A percentile compares a stretch with the other conserved stretches of the same genome.
Evolutionary conservation across 257 asterid genomes (phyloP).

Genomic region (Gentiana dahurica): DNA sequence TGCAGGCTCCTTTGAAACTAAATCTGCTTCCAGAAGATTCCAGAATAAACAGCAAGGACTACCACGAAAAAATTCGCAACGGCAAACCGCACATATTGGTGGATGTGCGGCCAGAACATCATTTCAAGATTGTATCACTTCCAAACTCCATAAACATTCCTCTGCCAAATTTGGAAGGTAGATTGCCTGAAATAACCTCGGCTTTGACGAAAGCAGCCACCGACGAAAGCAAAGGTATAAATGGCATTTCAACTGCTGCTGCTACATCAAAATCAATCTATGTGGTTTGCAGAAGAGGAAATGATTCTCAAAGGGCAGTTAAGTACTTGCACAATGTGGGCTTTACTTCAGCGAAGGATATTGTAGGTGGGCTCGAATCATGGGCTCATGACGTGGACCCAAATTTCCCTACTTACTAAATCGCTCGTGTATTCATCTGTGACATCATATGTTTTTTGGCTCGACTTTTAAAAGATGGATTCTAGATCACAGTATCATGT

Average conservation of each 20-base stretch:
- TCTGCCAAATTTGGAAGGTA: slow-evolving; percentile 30
- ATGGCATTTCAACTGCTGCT: slow-evolving; percentile 14
- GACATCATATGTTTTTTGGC: no score
- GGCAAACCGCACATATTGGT: slow-evolving; percentile 62
- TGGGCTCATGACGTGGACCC: slow-evolving; percentile 65
- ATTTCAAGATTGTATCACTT: slow-evolving; percentile 62
- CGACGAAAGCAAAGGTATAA: slow-evolving; percentile 15
- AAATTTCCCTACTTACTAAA: slow-evolving; percentile 52
- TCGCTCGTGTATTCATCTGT: no score
- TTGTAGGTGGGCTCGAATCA: slow-evolving; percentile 61
- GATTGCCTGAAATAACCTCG: slow-evolving; percentile 46
- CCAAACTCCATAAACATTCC: slow-evolving; percentile 74
- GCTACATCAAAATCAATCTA: slow-evolving; percentile 27
- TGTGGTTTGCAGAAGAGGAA: slow-evolving; percentile 86
- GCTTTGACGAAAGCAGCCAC: slow-evolving; percentile 23
- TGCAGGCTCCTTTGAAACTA: slow-evolving; percentile 76
- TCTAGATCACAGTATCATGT: no score
- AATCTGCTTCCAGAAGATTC: slow-evolving; percentile 54
- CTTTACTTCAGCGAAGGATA: slow-evolving; percentile 43
- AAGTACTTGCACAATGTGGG: slow-evolving; percentile 51
- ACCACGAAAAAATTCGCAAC: slow-evolving; percentile 28
- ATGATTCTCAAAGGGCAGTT: slow-evolving; percentile 91
- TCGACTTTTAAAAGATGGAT: no score
- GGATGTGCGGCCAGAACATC: slow-evolving; percentile 91
- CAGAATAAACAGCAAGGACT: slow-evolving; percentile 76